Conservation (phyloP, 805 yeast genomes). For the Yarrowia bubula region DNA sequence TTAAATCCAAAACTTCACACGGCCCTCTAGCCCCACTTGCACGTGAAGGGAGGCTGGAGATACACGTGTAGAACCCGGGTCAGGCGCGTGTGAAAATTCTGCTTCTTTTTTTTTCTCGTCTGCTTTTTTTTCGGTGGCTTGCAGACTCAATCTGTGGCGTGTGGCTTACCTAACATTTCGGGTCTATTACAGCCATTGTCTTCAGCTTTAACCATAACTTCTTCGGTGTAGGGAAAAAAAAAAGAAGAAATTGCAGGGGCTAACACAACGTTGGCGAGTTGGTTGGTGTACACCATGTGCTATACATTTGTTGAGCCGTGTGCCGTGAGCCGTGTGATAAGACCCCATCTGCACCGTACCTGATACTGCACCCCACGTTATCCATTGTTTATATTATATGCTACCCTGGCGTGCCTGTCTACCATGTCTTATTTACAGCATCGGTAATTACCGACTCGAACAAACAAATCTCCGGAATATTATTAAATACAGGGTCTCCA, state of each 20-base stretch:
- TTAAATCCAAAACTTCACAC: neutral
- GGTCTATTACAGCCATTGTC: neutral
- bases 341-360: no score
- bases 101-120: neutral
- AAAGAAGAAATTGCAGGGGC: no score
- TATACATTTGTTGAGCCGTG: no score
- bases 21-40: neutral
- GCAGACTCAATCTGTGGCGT: slow-evolving; percentile 7
- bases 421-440: neutral
- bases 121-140: slow-evolving; percentile 2
- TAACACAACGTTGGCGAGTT: no score
- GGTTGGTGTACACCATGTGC: no score
- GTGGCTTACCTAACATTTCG: slow-evolving; percentile 23
- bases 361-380: neutral
- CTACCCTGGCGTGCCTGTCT: neutral
- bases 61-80: slow-evolving; percentile 5
- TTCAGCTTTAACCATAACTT: slow-evolving; percentile 1
- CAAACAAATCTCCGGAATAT: slow-evolving; percentile 1
- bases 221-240: neutral
- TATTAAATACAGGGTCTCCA: slow-evolving; percentile 5
- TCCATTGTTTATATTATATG: neutral
- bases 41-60: neutral
- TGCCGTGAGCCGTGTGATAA: no score
- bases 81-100: neutral
- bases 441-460: neutral